Conservation (phyloP, 805 yeast genomes). For the Sugiyamaella floridensis region DNA sequence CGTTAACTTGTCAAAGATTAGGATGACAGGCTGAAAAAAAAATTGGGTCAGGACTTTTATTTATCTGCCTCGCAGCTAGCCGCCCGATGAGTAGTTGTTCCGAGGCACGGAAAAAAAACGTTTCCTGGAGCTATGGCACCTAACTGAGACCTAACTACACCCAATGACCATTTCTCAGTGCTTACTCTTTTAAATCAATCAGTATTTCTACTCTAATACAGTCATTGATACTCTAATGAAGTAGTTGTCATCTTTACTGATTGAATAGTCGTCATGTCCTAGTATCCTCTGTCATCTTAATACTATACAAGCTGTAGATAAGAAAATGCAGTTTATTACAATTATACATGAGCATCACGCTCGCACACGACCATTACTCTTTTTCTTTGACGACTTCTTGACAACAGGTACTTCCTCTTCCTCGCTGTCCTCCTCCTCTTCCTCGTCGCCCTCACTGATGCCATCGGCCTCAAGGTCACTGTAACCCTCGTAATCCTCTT, state of each 20-base stretch:
- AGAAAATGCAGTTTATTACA: not conserved
- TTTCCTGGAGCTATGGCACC: too few relatives aligned
- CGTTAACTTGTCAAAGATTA: too few relatives aligned
- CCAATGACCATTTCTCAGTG: too few relatives aligned
- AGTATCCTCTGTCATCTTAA: too few relatives aligned
- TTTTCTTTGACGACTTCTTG: not conserved
- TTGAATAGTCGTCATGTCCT: too few relatives aligned
- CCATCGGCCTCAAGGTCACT: conserved; percentile 15
- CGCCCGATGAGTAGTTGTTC: not conserved
- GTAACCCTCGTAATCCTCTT: conserved; percentile 7
- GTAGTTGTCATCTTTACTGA: too few relatives aligned
- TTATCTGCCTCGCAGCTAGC: not conserved
- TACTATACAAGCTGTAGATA: not conserved
- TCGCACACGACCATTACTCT: not conserved
- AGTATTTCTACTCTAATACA: too few relatives aligned
- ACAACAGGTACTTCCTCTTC: conserved; percentile 5
- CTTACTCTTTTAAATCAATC: too few relatives aligned
- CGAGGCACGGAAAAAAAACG: not conserved
- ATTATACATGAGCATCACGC: not conserved
- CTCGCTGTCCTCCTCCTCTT: conserved; percentile 18
- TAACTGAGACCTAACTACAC: too few relatives aligned
- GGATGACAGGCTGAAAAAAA: not conserved
- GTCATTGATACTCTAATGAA: too few relatives aligned
- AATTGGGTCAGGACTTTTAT: not conserved
- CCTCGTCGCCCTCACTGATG: conserved; percentile 10